These are phyloP conservation scores for Sarocladiaceae sp. DNA, from an alignment of 2,329 filamentous ascomycete genomes.

Conservation along the genomic window DNA sequence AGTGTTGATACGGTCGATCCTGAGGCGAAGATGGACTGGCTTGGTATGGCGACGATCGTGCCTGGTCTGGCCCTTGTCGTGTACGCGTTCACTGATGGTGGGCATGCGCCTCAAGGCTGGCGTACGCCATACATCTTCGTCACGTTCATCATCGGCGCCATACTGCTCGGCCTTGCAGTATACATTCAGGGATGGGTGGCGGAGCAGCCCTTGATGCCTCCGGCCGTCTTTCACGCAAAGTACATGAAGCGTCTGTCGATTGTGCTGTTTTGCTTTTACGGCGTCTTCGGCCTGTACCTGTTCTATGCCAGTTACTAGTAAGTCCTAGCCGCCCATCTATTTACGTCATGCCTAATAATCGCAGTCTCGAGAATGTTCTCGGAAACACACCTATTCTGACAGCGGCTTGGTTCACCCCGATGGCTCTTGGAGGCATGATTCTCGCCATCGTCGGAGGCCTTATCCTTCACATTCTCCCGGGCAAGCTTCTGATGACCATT, in stretches of 20 bases:
- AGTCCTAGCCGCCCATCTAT: constrained; percentile 20
- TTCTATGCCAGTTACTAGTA: constrained; percentile 68
- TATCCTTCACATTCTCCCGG: constrained; percentile 62
- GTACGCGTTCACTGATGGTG: constrained; percentile 70
- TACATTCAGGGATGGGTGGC: constrained; percentile 73
- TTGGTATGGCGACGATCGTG: constrained; percentile 56
- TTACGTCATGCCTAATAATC: not conserved
- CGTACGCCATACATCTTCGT: constrained; percentile 67
- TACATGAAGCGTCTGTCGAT: constrained; percentile 62
- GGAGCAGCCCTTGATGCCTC: constrained; percentile 62
- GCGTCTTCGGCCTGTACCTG: constrained; percentile 63
- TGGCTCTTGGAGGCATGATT: constrained; percentile 64
- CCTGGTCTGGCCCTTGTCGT: constrained; percentile 65
- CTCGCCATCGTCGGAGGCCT: constrained; percentile 59
- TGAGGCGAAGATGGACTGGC: constrained; percentile 60
- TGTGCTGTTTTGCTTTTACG: constrained; percentile 63
- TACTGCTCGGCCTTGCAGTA: constrained; percentile 55
- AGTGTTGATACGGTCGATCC: constrained; percentile 21
- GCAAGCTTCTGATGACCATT: constrained; percentile 58
- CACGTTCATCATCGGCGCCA: constrained; percentile 57
- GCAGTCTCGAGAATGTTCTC: constrained; percentile 57
- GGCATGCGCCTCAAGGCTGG: constrained; percentile 67
- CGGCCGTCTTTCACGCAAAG: constrained; percentile 64
- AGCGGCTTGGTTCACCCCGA: constrained; percentile 65
- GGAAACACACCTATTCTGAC: constrained; percentile 55